Conservation (phyloP, 2,329 filamentous ascomycete species). For the Trichoderma harzianum region DNA sequence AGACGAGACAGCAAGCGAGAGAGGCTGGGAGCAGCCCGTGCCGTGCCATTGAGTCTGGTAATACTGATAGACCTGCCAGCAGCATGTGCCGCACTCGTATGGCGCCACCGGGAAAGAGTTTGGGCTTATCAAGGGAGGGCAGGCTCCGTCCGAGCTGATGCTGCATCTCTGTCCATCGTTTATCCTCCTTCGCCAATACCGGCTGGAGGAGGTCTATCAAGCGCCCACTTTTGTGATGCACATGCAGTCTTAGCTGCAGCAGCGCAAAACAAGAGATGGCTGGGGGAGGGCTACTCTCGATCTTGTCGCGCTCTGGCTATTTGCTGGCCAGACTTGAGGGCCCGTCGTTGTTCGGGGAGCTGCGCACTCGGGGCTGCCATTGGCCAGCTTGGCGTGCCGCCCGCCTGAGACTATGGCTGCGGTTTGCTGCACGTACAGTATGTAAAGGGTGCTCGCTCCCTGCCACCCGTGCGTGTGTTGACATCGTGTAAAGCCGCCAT, state of each 20-base stretch:
- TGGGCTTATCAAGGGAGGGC: conserved; percentile 15
- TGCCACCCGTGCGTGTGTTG: conserved; percentile 16
- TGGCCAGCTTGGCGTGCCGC: conserved; percentile 13
- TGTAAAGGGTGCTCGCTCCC: conserved; percentile 8
- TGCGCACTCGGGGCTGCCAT: not conserved
- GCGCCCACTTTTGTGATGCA: conserved; percentile 12
- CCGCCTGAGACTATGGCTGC: conserved; percentile 9
- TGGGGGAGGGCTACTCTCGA: conserved; percentile 15
- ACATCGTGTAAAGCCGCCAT: conserved; percentile 34
- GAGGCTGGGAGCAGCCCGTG: not conserved
- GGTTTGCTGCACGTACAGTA: conserved; percentile 17
- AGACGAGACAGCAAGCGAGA: not conserved
- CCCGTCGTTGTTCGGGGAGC: not conserved
- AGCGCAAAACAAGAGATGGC: conserved; percentile 18
- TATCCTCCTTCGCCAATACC: conserved; percentile 6
- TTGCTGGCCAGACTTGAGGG: conserved; percentile 2
- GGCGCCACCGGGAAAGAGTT: conserved; percentile 16
- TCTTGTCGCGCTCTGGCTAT: conserved; percentile 13
- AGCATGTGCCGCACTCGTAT: conserved; percentile 1
- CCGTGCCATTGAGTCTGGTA: not conserved
- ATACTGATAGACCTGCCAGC: not conserved
- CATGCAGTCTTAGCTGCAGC: conserved; percentile 17
- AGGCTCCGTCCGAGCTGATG: conserved; percentile 19
- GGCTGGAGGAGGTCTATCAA: conserved; percentile 6
- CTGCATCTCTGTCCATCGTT: conserved; percentile 11